A percentile compares a stretch with the other conserved stretches of the same genome.
Evolutionary conservation across 768 basidiomycete species (phyloP).

Genomic region (Pisolithus tinctorius): DNA sequence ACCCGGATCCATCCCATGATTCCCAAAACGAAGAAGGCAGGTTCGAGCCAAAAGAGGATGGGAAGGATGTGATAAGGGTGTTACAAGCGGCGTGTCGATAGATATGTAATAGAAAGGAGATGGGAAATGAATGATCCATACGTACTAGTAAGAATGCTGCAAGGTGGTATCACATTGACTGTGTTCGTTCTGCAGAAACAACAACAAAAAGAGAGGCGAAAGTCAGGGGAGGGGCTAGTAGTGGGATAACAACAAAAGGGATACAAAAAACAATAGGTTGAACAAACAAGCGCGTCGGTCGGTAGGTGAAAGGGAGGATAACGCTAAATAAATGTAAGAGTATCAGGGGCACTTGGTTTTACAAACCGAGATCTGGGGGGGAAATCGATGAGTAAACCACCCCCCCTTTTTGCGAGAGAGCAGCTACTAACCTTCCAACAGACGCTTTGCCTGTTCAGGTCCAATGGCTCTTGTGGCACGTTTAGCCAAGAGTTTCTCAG

Average conservation of each 20-base stretch:
- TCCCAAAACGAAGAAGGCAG: conserved; percentile 3
- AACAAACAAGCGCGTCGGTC: conserved; percentile 8
- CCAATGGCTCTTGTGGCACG: conserved; percentile 77
- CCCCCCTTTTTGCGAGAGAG: conserved; percentile 8
- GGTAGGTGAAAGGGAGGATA: conserved; percentile 5
- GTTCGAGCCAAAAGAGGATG: conserved; percentile 13
- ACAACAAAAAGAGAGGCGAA: conserved; percentile 1
- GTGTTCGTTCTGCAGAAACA: not conserved
- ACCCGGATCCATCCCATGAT: not conserved
- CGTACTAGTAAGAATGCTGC: conserved; percentile 5
- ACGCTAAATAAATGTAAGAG: conserved; percentile 17
- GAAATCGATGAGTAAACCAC: conserved; percentile 17
- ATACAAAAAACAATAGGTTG: conserved; percentile 7
- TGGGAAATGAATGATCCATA: conserved; percentile 11
- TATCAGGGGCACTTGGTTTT: conserved; percentile 10
- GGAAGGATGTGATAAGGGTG: conserved; percentile 4
- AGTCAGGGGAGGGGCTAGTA: not conserved
- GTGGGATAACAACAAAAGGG: conserved; percentile 3
- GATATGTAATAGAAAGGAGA: conserved; percentile 18
- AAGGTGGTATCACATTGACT: conserved; percentile 15
- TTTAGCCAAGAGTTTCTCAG: conserved; percentile 82
- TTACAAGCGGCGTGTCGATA: conserved; percentile 19
- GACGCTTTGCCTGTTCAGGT: conserved; percentile 62
- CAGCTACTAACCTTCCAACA: conserved; percentile 57
- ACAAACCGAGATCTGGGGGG: conserved; percentile 41